Conservation (phyloP, 768 basidiomycete genomes). For the Boletus vinaceobasis region DNA sequence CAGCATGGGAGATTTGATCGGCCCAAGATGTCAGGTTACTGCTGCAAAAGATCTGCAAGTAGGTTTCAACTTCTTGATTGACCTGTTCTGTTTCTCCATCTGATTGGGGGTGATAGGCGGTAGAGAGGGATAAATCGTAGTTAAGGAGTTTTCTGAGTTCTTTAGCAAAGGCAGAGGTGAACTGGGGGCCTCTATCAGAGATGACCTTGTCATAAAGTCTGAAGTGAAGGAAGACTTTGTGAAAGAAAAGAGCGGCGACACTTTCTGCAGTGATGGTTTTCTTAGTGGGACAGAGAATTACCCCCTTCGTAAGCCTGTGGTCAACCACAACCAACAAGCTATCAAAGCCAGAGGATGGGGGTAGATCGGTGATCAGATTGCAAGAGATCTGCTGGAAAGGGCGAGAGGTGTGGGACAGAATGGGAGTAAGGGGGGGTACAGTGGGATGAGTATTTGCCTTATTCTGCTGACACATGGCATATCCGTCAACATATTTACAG, state of each 20-base stretch:
- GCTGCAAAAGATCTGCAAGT: no score
- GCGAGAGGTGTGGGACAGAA: no score
- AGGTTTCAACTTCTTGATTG: no score
- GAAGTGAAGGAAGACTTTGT: not conserved
- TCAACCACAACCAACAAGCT: not conserved
- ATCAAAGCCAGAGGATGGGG: not conserved
- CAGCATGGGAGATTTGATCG: no score
- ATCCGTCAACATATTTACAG: accelerated
- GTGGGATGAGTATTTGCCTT: not conserved
- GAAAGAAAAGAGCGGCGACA: not conserved
- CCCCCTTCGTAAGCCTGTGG: not conserved
- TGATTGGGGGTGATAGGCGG: no score
- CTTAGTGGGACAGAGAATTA: not conserved
- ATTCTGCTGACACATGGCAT: accelerated
- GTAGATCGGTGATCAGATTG: not conserved
- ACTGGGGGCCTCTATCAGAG: no score
- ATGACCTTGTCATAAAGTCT: not conserved
- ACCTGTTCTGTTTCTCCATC: no score
- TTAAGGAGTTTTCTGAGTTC: no score
- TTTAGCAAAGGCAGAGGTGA: no score
- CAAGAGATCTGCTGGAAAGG: not conserved
- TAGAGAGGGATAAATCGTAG: no score
- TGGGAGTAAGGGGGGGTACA: no score
- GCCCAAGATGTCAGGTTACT: no score
- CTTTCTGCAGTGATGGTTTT: not conserved